These are phyloP conservation scores for Physaria fendleri DNA, from an alignment of 345 rosid species.

Conservation along the genomic window DNA sequence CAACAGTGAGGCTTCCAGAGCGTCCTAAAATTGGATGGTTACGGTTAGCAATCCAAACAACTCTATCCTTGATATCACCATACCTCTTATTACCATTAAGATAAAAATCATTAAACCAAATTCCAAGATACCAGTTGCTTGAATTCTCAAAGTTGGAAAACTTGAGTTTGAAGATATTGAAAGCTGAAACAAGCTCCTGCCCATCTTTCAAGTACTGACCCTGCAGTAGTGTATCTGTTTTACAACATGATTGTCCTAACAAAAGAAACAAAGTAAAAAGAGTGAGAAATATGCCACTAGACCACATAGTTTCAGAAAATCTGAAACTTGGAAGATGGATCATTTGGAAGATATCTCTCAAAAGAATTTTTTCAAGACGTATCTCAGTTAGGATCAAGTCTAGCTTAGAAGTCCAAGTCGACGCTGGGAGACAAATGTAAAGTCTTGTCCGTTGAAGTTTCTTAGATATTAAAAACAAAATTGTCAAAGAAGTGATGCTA, in stretches of 20 bases:
- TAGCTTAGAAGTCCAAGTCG: constrained; percentile 12
- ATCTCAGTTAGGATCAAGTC: neutral
- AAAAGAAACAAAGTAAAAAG: neutral
- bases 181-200: constrained; percentile 21
- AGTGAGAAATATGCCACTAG: neutral
- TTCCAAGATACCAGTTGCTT: constrained; percentile 25
- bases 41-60: constrained; percentile 36
- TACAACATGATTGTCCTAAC: constrained; percentile 11
- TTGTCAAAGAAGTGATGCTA: neutral
- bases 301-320: neutral
- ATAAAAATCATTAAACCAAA: constrained; percentile 30
- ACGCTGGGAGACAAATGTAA: neutral
- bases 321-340: neutral
- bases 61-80: neutral
- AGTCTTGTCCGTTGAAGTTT: neutral
- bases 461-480: neutral
- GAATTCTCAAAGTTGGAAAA: constrained; percentile 10
- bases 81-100: neutral
- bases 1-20: constrained; percentile 25
- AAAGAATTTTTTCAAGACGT: neutral
- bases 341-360: neutral
- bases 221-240: constrained; percentile 20
- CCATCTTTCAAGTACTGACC: constrained; percentile 28
- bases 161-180: constrained; percentile 28
- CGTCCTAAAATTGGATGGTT: constrained; percentile 7